phyloP scores from a whole-genome alignment of 768 basidiomycete species.

The Leucosporidium yakuticum region DNA sequence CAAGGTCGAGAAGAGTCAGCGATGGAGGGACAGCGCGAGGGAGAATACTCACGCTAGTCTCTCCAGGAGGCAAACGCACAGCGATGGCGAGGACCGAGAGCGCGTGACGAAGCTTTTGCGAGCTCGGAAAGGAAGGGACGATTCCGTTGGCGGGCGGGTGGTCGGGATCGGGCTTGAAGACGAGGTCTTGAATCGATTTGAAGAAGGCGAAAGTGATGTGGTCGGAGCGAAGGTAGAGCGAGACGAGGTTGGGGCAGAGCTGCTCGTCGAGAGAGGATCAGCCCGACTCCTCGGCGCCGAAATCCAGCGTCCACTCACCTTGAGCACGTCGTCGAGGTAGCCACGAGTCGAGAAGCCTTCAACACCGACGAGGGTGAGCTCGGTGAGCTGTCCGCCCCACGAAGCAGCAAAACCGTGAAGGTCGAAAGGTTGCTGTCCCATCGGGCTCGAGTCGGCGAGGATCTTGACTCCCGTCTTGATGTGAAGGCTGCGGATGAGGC shows the following conservation, averaged over 20 bases:
- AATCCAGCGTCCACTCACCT: not conserved
- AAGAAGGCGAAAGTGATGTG: conserved; percentile 15
- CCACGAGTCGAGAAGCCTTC: conserved; percentile 2
- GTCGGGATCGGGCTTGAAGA: not conserved
- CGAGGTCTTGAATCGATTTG: not conserved
- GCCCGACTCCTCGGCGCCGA: not conserved
- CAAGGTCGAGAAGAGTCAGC: not conserved
- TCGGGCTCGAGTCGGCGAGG: conserved; percentile 1
- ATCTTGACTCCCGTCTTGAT: conserved; percentile 10
- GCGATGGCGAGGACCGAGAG: too few relatives aligned
- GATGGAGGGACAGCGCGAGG: not conserved
- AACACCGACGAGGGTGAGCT: conserved; percentile 9
- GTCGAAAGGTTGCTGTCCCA: conserved; percentile 12
- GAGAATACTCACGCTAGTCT: not conserved
- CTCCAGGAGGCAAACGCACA: too few relatives aligned
- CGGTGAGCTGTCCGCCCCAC: not conserved
- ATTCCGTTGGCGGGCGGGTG: too few relatives aligned
- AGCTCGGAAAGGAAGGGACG: too few relatives aligned
- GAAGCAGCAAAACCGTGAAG: not conserved
- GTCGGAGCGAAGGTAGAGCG: conserved; percentile 13
- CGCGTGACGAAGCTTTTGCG: too few relatives aligned
- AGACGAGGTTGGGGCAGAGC: conserved; percentile 6
- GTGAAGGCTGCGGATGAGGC: not conserved
- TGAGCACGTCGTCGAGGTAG: conserved; percentile 7
- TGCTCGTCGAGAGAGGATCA: not conserved